Base-by-base conservation (phyloP, 2,329 filamentous ascomycete species). In the Fusarium staphyleae region DNA sequence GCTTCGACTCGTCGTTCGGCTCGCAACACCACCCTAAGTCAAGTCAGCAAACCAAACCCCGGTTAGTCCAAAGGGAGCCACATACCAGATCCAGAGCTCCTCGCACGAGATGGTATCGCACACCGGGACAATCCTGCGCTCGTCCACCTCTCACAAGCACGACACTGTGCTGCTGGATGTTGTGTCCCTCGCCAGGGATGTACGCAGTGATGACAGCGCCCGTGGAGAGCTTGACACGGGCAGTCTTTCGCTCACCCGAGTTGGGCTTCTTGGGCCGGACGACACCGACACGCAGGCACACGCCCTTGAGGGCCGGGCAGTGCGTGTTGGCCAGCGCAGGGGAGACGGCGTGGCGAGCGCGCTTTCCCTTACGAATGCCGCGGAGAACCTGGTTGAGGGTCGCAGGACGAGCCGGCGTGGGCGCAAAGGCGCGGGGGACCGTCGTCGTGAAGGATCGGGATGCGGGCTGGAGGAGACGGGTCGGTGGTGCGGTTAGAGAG, bases 261-360 rank as follows among this genome's bases (percentile, higher is more conserved):
- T 99, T 99, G 63, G 95, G 95, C 78, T 99, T 99, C 87, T 99
- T 99, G 50, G 95, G 95, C 70, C 95, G 92, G 67, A 90, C 92
- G 66, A 93, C 90, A 69, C 91, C 92, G 55, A 98, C 95, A 73
- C 96, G 93, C 61, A 99, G 79, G 75, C 95, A 98, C 30, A 99
- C 95, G 66, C 93, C 95, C 80, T 98, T 98, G 77, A 96, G 87
- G 70, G 89, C 85, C 4, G 95, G 92, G 35, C 90, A 83, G 44
- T 85, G 75, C 57, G 82, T 82, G 59, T 81, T 81, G 42, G 81
- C 81, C 47, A 99, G 83, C 16, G 93, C 93, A 0, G 95, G 95
- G 3, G 93, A 98, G 44, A 91, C 87, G 65, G 90, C 85, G 76
- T 96, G 92, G 61, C 95, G 91, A 2, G 89, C 90, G 53, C 85